Conservation (phyloP, 129 eudicot genomes). For the Scalesia atractyloides region DNA sequence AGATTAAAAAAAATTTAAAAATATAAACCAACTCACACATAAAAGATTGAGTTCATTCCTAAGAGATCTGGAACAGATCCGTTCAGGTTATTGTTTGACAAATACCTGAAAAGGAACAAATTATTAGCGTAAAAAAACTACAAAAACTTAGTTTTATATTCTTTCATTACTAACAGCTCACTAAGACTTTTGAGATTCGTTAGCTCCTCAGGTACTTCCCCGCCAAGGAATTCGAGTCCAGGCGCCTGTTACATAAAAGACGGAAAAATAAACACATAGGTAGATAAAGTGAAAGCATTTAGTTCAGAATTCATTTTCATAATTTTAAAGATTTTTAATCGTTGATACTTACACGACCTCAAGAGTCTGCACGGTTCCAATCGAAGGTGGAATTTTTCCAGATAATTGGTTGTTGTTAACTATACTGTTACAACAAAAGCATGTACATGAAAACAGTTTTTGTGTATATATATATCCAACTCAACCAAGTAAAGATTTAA, state of each 20-base stretch:
- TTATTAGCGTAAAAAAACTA: neutral
- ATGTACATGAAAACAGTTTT: neutral
- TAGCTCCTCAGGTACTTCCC: slow-evolving; percentile 58
- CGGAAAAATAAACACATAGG: neutral
- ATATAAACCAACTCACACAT: slow-evolving; percentile 59
- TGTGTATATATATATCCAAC: neutral
- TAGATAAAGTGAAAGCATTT: neutral
- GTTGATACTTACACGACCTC: slow-evolving; percentile 63
- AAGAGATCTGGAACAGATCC: slow-evolving; percentile 75
- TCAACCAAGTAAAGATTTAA: neutral
- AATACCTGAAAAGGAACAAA: slow-evolving; percentile 46
- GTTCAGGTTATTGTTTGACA: slow-evolving; percentile 67
- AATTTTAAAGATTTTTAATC: slow-evolving; percentile 1
- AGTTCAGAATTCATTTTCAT: neutral
- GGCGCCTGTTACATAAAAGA: slow-evolving; percentile 50
- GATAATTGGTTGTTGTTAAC: slow-evolving; percentile 64
- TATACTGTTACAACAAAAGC: slow-evolving; percentile 43
- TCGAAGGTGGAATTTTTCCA: slow-evolving; percentile 64
- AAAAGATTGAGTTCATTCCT: slow-evolving; percentile 57
- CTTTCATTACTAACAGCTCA: slow-evolving; percentile 63
- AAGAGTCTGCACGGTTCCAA: slow-evolving; percentile 58
- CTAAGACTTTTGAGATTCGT: slow-evolving; percentile 45
- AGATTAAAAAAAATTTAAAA: neutral
- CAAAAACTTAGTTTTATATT: neutral
- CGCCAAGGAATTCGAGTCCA: slow-evolving; percentile 66